Evolutionary conservation across 148 eudicot genomes (phyloP).

Genomic region (Pharnaceum exiguum): DNA sequence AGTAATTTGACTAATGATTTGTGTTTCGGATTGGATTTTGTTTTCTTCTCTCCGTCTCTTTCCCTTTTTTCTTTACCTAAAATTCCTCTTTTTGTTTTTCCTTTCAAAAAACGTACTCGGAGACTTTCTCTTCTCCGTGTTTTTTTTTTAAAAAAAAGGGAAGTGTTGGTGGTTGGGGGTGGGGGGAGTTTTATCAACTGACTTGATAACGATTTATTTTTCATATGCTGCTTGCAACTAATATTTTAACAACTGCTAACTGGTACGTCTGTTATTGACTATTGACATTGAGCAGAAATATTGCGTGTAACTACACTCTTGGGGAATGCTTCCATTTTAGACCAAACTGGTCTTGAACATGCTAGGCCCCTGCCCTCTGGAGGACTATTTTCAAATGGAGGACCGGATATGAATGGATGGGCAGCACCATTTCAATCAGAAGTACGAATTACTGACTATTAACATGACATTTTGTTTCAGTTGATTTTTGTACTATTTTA

Average conservation of each 20-base stretch:
- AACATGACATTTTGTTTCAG: conserved; percentile 72
- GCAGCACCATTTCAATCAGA: conserved; percentile 92
- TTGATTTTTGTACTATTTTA: conserved; percentile 66
- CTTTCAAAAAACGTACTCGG: too few relatives aligned
- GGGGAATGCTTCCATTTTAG: conserved; percentile 99
- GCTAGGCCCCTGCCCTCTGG: conserved; percentile 96
- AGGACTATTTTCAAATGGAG: conserved; percentile 90
- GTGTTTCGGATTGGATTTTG: conserved; percentile 1
- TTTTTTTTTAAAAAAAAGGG: background rate
- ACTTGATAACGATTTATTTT: conserved; percentile 45
- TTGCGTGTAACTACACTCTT: conserved; percentile 96
- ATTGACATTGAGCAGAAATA: conserved; percentile 99
- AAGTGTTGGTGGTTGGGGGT: background rate
- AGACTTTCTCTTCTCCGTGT: too few relatives aligned
- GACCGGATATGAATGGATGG: conserved; percentile 98
- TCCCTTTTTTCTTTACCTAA: conserved; percentile 2
- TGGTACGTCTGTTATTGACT: conserved; percentile 94
- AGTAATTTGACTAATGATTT: background rate
- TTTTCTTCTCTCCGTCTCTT: background rate
- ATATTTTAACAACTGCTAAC: conserved; percentile 75
- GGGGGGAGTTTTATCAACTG: conserved; percentile 31
- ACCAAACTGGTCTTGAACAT: conserved; percentile 96
- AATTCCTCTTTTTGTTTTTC: too few relatives aligned
- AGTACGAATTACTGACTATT: conserved; percentile 99
- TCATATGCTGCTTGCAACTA: conserved; percentile 69